These are phyloP conservation scores for Pezicula carpinea DNA, from an alignment of 2,329 filamentous ascomycete species.

Conservation along the genomic window DNA sequence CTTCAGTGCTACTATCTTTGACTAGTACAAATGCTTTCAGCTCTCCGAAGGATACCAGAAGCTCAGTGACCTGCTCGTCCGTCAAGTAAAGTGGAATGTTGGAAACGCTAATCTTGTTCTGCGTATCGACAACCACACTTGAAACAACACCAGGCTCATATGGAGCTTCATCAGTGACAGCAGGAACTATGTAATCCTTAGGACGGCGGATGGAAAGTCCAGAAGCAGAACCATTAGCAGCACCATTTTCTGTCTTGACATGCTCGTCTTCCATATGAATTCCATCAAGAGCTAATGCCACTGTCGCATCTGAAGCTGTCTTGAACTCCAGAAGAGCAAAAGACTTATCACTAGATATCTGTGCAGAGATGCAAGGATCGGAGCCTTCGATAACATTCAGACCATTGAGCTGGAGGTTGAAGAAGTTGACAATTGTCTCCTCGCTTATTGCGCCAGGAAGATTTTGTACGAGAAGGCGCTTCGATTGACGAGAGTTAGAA, in stretches of 20 bases:
- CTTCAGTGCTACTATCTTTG: constrained; percentile 78
- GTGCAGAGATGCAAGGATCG: constrained; percentile 80
- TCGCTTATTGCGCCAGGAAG: constrained; percentile 70
- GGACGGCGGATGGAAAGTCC: constrained; percentile 78
- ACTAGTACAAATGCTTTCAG: constrained; percentile 89
- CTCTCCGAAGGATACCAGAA: constrained; percentile 86
- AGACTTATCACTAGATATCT: constrained; percentile 71
- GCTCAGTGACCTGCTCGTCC: constrained; percentile 87
- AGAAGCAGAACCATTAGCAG: constrained; percentile 40
- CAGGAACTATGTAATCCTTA: constrained; percentile 95
- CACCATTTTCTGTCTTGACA: constrained; percentile 47
- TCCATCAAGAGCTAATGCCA: constrained; percentile 85
- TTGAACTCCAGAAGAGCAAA: constrained; percentile 94
- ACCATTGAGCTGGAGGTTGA: constrained; percentile 96
- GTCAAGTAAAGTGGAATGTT: constrained; percentile 85
- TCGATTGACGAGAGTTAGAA: constrained; percentile 88
- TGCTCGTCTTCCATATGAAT: constrained; percentile 79
- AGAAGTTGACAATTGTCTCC: constrained; percentile 74
- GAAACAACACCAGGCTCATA: constrained; percentile 75
- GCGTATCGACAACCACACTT: constrained; percentile 79
- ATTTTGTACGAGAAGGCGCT: constrained; percentile 85
- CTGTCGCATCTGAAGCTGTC: constrained; percentile 78
- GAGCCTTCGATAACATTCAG: constrained; percentile 81
- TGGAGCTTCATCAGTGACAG: constrained; percentile 65
- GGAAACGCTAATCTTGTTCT: constrained; percentile 90